A percentile compares a stretch with the other conserved stretches of the same genome.
phyloP scores from a whole-genome alignment of 139 green algal species.

The Coccomyxa sp. region DNA sequence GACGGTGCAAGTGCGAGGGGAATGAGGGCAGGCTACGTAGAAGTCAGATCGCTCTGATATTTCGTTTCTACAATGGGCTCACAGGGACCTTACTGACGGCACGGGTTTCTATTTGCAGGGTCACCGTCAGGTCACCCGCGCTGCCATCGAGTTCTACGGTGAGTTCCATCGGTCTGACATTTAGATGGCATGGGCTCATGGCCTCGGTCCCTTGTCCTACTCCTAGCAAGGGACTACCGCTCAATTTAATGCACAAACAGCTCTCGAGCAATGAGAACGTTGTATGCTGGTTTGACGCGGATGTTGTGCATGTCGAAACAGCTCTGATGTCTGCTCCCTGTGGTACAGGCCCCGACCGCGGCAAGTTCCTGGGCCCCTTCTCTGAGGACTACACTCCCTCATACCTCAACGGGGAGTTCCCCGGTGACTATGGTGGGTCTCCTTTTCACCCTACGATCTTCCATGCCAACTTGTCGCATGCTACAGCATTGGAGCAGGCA shows the following conservation, averaged over 20 bases:
- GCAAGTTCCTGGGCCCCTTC: conserved; percentile 56
- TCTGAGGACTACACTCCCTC: background rate
- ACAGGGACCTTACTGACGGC: background rate
- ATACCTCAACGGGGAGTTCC: conserved; percentile 90
- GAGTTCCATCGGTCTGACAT: background rate
- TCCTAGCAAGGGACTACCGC: background rate
- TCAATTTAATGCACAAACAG: background rate
- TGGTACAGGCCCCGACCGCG: background rate
- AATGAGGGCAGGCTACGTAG: too few species aligned
- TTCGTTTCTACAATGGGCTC: background rate
- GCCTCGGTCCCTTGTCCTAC: background rate
- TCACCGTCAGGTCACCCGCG: conserved; percentile 49
- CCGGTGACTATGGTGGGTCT: conserved; percentile 93
- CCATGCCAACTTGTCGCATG: background rate
- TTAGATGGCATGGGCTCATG: background rate
- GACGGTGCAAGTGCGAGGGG: background rate
- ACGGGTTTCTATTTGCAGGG: conserved; percentile 24
- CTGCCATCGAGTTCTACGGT: conserved; percentile 69
- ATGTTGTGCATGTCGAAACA: background rate
- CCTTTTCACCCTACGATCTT: background rate
- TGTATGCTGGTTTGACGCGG: background rate
- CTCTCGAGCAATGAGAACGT: background rate
- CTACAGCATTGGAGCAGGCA: background rate
- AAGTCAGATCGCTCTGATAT: background rate
- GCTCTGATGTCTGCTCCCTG: background rate